Evolutionary conservation across 306 rosid species (phyloP).

Genomic region (cucumber (Cucumis sativus)): Cucumber_9930_V3 NC_026657.2:29308501-29309000

Average conservation of each 20-base stretch:
- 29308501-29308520: too few species aligned
- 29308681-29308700: constrained; percentile 2
- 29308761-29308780: background rate
- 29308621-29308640: background rate
- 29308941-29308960: too few species aligned
- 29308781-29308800: background rate
- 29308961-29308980: too few species aligned
- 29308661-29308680: constrained; percentile 9
- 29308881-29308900: too few species aligned
- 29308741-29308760: background rate
- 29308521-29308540: too few species aligned
- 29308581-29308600: background rate
- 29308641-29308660: background rate
- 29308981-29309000: too few species aligned
- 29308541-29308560: background rate
- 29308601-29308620: background rate
- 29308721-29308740: background rate
- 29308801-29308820: background rate
- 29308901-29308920: too few species aligned
- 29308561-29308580: background rate
- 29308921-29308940: too few species aligned
- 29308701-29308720: background rate
- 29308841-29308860: too few species aligned
- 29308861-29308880: too few species aligned
- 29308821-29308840: too few species aligned